Evolutionary conservation across 352 stramenopile genomes (phyloP), one percentile per base, ranked within the genome.

Genomic region (Phytophthora fragariae): DNA sequence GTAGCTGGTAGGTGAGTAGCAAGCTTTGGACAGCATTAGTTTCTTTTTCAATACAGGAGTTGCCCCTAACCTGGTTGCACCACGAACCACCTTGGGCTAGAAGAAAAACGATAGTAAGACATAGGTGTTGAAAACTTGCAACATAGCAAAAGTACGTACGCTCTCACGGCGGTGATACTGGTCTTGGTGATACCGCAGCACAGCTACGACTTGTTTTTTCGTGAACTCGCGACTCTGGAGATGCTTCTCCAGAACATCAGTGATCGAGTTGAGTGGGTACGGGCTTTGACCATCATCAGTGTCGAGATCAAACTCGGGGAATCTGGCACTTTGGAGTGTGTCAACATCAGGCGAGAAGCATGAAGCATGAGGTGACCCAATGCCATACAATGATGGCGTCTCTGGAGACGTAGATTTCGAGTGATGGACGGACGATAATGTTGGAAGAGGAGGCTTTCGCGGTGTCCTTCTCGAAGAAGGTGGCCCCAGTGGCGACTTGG

Each of bases 191-290:
- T 80, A 81, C 9, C 70, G 65, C 0, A 90, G 37, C 35, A 81
- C 73, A 15, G 79, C 83, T 11, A 73, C 56, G 10, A 90, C 65
- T 68, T 90, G 79, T 21, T 86, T 90, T 24, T 76, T 75, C 0
- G 79, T 73, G 50, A 90, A 87, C 68, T 86, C 83, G 31, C 83
- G 73, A 53, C 65, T 79, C 24, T 84, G 76, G 37, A 90, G 56
- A 60, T 90, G 83, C 53, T 72, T 64, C 33, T 88, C 80, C 7
- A 90, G 77, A 56, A 76, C 72, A 15, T 80, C 72, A 1, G 80
- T 73, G 2, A 76, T 74, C 0, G 68, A 56, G 37, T 86, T 85
- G 21, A 90, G 69, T 37, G 79, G 79, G 3, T 85, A 75, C 2
- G 65, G 47, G 61, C 49, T 68, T 41, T 72, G 61, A 3, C 52